Percentiles rank a stretch among this genome's conserved stretches.
phyloP scores from a whole-genome alignment of 2,329 filamentous ascomycete species.

The Ophiocordyceps sinensis region DNA sequence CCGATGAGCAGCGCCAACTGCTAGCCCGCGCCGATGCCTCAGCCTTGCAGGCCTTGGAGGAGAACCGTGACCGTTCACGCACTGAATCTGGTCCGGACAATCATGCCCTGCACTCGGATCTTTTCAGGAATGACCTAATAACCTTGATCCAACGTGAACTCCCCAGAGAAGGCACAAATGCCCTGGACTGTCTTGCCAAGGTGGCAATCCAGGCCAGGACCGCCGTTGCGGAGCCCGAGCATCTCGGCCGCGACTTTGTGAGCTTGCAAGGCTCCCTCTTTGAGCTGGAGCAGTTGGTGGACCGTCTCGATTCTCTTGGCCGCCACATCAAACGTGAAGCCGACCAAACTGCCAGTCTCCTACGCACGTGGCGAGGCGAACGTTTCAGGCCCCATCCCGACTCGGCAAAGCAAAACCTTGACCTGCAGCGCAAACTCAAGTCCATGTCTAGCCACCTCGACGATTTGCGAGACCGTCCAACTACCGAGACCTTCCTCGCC shows the following conservation, averaged over 20 bases:
- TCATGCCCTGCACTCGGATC: neutral
- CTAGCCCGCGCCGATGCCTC: constrained; percentile 43
- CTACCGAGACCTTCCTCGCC: constrained; percentile 1
- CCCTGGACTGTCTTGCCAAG: constrained; percentile 43
- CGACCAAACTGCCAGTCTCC: constrained; percentile 20
- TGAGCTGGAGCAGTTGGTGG: constrained; percentile 39
- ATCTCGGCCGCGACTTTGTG: constrained; percentile 37
- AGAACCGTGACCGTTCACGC: constrained; percentile 4
- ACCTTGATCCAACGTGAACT: constrained; percentile 39
- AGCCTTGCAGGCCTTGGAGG: constrained; percentile 38
- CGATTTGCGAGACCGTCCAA: constrained; percentile 36
- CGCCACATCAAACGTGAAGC: constrained; percentile 39
- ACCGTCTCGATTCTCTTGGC: constrained; percentile 41
- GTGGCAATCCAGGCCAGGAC: constrained; percentile 35
- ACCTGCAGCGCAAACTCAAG: constrained; percentile 58
- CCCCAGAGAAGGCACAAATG: constrained; percentile 35
- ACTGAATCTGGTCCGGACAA: neutral
- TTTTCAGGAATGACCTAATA: constrained; percentile 27
- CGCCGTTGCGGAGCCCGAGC: constrained; percentile 30
- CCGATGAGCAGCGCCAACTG: constrained; percentile 53
- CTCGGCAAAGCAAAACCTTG: constrained; percentile 55
- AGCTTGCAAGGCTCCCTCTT: constrained; percentile 39
- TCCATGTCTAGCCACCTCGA: constrained; percentile 49
- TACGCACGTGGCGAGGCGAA: constrained; percentile 26
- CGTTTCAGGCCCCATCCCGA: constrained; percentile 40